A percentile compares a stretch with the other conserved stretches of the same genome.
Evolutionary conservation across 306 rosid genomes (phyloP).

Genomic region (Pyrus betulifolia): DNA sequence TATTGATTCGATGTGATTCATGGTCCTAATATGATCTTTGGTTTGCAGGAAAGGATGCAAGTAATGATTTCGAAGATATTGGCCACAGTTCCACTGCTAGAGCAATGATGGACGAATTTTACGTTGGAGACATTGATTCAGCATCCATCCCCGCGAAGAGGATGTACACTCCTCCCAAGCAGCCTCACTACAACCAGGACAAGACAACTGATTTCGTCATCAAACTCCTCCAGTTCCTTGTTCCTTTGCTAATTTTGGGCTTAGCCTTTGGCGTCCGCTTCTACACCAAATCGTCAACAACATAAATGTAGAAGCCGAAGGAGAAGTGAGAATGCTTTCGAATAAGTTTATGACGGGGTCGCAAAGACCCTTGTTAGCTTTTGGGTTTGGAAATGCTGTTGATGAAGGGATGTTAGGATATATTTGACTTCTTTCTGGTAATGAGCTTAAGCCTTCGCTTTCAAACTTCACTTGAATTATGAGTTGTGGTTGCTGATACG

Average conservation of each 20-base stretch:
- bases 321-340: conserved; percentile 4
- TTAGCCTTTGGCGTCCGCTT: conserved; percentile 63
- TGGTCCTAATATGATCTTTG: conserved; percentile 2
- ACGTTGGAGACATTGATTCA: conserved; percentile 72
- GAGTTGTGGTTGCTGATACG: neutral
- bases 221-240: conserved; percentile 73
- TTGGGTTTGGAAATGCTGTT: conserved; percentile 3
- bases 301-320: neutral
- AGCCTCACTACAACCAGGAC: conserved; percentile 67
- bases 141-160: conserved; percentile 46
- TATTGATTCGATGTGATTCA: neutral
- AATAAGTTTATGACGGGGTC: conserved; percentile 19
- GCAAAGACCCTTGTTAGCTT: conserved; percentile 13
- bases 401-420: conserved; percentile 2
- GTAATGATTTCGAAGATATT: conserved; percentile 67
- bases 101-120: conserved; percentile 80
- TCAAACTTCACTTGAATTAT: neutral
- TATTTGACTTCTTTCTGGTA: conserved; percentile 3
- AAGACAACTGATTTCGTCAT: conserved; percentile 57
- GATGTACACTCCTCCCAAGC: conserved; percentile 64
- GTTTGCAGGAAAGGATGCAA: conserved; percentile 83
- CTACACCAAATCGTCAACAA: conserved; percentile 49
- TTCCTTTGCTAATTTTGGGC: conserved; percentile 73
- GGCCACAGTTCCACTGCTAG: conserved; percentile 79
- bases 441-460: conserved; percentile 19